These are phyloP conservation scores for Trichomonas tenax DNA, from an alignment of 208 protist genomes.

Conservation along the genomic window DNA sequence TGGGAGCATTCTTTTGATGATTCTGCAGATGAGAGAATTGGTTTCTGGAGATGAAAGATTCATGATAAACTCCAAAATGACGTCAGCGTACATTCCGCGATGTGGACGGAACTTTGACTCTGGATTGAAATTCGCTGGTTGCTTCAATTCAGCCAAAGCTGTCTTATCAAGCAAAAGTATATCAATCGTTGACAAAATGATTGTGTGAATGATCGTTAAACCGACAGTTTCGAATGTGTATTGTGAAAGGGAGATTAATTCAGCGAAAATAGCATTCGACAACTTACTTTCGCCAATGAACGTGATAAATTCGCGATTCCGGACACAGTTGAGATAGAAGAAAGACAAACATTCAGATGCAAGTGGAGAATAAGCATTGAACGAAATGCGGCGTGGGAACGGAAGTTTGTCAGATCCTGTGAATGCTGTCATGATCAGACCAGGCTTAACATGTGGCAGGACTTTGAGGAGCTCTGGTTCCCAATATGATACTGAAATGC, in stretches of 20 bases:
- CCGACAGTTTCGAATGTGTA: background rate
- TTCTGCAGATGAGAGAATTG: background rate
- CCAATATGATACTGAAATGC: background rate
- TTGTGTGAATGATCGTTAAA: background rate
- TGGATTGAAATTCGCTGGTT: background rate
- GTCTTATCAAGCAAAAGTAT: background rate
- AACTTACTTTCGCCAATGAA: background rate
- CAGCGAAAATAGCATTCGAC: background rate
- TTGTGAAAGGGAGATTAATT: background rate
- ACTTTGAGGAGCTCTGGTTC: background rate
- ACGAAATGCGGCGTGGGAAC: background rate
- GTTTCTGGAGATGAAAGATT: background rate
- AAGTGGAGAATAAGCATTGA: background rate
- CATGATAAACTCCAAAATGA: background rate
- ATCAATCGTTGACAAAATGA: background rate
- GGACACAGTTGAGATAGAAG: background rate
- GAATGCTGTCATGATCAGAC: background rate
- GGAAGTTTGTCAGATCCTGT: background rate
- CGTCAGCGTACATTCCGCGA: background rate
- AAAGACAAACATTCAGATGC: background rate
- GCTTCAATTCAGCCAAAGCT: background rate
- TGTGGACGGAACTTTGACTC: background rate
- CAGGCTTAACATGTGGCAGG: background rate
- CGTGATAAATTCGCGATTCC: background rate
- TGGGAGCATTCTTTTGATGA: background rate